Conservation (phyloP, 345 rosid genomes). For the Bruguiera sexangula region DNA sequence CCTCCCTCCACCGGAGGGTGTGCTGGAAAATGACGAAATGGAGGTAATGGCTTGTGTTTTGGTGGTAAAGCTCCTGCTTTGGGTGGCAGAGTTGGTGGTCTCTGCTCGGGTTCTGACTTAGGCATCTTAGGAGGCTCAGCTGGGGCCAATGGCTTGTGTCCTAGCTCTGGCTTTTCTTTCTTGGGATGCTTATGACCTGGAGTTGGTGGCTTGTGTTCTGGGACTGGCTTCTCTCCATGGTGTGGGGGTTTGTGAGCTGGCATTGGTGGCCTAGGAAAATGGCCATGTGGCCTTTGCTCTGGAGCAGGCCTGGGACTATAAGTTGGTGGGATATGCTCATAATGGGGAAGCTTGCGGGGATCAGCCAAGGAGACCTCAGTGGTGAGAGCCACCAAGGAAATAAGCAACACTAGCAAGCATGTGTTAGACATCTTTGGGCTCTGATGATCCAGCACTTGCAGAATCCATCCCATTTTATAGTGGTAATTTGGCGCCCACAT, state of each 20-base stretch:
- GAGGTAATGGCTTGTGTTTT: constrained; percentile 15
- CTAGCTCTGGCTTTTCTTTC: neutral
- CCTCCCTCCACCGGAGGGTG: constrained; percentile 15
- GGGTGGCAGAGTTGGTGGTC: constrained; percentile 9
- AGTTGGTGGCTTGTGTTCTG: constrained; percentile 2
- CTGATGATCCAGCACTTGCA: constrained; percentile 15
- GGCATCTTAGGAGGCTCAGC: neutral
- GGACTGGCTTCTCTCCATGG: neutral
- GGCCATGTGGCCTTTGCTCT: constrained; percentile 1
- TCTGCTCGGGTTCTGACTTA: neutral
- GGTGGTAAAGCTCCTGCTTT: constrained; percentile 9
- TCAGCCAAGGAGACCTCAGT: constrained; percentile 15
- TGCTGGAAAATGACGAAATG: constrained; percentile 2
- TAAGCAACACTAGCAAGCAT: constrained; percentile 15
- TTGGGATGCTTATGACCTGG: constrained; percentile 1
- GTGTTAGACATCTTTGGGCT: constrained; percentile 15
- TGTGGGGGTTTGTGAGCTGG: constrained; percentile 11
- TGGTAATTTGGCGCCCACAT: neutral
- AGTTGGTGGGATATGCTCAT: constrained; percentile 13
- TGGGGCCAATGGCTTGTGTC: neutral
- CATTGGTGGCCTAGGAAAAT: constrained; percentile 1
- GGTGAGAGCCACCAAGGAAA: constrained; percentile 15
- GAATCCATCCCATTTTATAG: neutral
- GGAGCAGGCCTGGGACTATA: constrained; percentile 7
- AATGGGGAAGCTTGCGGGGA: constrained; percentile 8